These are phyloP conservation scores for Plicaturopsis crispa DNA, from an alignment of 768 basidiomycete species.

Conservation along the genomic window DNA sequence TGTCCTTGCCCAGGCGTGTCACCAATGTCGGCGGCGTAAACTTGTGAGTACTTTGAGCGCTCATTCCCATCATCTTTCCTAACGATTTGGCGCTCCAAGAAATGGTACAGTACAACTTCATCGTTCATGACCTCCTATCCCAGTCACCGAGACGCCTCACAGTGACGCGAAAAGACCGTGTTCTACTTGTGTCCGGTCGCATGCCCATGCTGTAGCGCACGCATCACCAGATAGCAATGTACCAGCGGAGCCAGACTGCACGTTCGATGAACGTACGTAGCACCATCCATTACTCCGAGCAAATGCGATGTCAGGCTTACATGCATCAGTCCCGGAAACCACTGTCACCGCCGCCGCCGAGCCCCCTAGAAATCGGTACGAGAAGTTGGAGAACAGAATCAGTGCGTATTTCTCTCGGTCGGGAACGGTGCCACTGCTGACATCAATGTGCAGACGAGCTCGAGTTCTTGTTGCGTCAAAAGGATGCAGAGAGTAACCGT, in stretches of 20 bases:
- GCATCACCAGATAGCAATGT: slow-evolving; percentile 47
- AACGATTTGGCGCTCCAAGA: slow-evolving; percentile 30
- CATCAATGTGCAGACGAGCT: slow-evolving; percentile 45
- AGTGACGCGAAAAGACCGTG: slow-evolving; percentile 76
- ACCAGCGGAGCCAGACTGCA: slow-evolving; percentile 58
- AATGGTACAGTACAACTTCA: slow-evolving; percentile 40
- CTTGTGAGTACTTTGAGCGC: slow-evolving; percentile 37
- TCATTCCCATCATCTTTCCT: slow-evolving; percentile 3
- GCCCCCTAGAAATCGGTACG: slow-evolving; percentile 52
- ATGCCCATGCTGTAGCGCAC: slow-evolving; percentile 60
- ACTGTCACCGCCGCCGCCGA: slow-evolving; percentile 30
- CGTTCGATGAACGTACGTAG: slow-evolving; percentile 64
- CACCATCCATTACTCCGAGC: not conserved
- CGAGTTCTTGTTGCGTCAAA: slow-evolving; percentile 57
- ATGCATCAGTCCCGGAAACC: slow-evolving; percentile 32
- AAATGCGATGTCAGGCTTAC: slow-evolving; percentile 2
- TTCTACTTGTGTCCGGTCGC: slow-evolving; percentile 70
- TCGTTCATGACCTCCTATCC: slow-evolving; percentile 2
- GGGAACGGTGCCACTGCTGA: not conserved
- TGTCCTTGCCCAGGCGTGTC: slow-evolving; percentile 51
- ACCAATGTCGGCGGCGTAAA: slow-evolving; percentile 69
- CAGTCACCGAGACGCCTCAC: slow-evolving; percentile 6
- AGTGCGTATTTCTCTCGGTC: slow-evolving; percentile 31
- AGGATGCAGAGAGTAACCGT: slow-evolving; percentile 26
- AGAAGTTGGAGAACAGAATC: slow-evolving; percentile 61